phyloP scores from a whole-genome alignment of 208 protist species.

The Leishmania lainsoni region DNA sequence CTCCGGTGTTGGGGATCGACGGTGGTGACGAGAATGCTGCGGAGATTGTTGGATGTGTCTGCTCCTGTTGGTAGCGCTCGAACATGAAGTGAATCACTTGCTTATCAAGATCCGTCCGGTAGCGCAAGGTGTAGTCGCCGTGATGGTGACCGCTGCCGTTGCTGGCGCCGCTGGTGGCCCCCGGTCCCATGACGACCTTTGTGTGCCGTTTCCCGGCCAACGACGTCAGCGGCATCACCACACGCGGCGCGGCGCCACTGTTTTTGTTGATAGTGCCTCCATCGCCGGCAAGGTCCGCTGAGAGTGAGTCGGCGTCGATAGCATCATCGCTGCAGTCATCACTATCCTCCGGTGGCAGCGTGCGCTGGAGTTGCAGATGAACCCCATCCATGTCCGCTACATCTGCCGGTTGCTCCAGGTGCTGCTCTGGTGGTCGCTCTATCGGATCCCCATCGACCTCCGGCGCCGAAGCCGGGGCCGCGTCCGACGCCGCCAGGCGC shows the following conservation, averaged over 20 bases:
- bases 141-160: slow-evolving; percentile 12
- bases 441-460: too few species aligned
- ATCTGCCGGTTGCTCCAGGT: not conserved
- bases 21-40: not conserved
- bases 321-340: slow-evolving; percentile 12
- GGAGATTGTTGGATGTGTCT: slow-evolving; percentile 23
- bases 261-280: not conserved
- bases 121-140: slow-evolving; percentile 50
- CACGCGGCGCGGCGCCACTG: not conserved
- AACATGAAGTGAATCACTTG: slow-evolving; percentile 87
- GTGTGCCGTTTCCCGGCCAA: slow-evolving; percentile 31
- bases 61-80: slow-evolving; percentile 50
- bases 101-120: slow-evolving; percentile 87
- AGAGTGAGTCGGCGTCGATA: not conserved
- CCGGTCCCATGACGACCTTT: slow-evolving; percentile 5
- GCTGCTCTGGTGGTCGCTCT: not conserved
- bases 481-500: not conserved
- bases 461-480: not conserved
- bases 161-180: slow-evolving; percentile 2
- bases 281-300: slow-evolving; percentile 3
- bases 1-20: not conserved
- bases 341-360: slow-evolving; percentile 4
- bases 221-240: slow-evolving; percentile 17
- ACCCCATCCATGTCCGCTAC: not conserved
- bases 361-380: not conserved